phyloP scores from a whole-genome alignment of 2,329 filamentous ascomycete species.

The Penicillium sumatraense region DNA sequence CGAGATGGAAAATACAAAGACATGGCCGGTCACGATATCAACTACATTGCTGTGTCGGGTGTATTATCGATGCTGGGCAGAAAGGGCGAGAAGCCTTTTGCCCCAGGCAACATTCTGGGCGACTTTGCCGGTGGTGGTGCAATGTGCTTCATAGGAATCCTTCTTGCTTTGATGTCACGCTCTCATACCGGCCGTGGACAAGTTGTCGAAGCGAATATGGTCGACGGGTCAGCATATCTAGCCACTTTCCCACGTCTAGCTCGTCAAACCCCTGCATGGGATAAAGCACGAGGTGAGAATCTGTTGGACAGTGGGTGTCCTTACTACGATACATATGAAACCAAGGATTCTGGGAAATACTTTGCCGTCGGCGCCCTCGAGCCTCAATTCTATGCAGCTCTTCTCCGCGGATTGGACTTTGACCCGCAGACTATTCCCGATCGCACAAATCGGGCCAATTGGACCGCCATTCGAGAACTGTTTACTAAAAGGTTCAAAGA shows the following conservation, averaged over 20 bases:
- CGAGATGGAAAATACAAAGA: conserved; percentile 80
- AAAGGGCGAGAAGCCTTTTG: conserved; percentile 69
- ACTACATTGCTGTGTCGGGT: conserved; percentile 89
- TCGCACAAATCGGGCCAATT: conserved; percentile 65
- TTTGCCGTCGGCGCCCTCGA: conserved; percentile 92
- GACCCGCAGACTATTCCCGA: conserved; percentile 49
- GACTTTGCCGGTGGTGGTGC: conserved; percentile 92
- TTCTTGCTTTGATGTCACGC: conserved; percentile 76
- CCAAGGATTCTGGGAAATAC: conserved; percentile 70
- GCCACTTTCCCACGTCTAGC: conserved; percentile 75
- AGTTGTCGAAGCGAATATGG: conserved; percentile 96
- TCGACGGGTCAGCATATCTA: conserved; percentile 82
- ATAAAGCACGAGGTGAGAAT: conserved; percentile 71
- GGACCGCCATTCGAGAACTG: conserved; percentile 67
- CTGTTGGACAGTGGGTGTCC: conserved; percentile 82
- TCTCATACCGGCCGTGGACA: conserved; percentile 72
- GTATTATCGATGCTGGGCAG: conserved; percentile 77
- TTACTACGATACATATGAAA: conserved; percentile 89
- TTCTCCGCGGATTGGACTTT: conserved; percentile 71
- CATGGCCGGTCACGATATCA: conserved; percentile 97
- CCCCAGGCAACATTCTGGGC: conserved; percentile 82
- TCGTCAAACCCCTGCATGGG: conserved; percentile 67
- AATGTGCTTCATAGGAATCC: conserved; percentile 77
- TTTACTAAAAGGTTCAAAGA: conserved; percentile 69
- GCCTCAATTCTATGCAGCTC: conserved; percentile 75